These are phyloP conservation scores for Termitomyces titanicus DNA, from an alignment of 768 basidiomycete genomes.

Conservation along the genomic window DNA sequence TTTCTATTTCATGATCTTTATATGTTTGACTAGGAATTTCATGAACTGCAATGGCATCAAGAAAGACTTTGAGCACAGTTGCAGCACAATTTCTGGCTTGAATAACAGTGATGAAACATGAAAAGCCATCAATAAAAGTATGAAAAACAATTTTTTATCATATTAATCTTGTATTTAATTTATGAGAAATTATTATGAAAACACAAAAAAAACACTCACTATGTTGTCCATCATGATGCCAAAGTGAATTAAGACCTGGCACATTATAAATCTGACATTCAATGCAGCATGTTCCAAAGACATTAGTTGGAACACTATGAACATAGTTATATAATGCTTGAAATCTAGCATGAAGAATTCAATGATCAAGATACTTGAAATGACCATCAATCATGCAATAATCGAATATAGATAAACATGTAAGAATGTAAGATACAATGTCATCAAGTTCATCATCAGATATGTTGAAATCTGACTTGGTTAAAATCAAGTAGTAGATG, in stretches of 20 bases:
- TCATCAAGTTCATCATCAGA: neutral
- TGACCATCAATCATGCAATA: conserved; percentile 18
- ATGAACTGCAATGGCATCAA: neutral
- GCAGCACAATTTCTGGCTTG: neutral
- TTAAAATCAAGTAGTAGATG: too few relatives aligned
- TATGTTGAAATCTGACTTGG: neutral
- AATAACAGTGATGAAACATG: neutral
- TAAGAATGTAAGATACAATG: neutral
- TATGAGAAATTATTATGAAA: neutral
- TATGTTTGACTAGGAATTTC: neutral
- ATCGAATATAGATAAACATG: neutral
- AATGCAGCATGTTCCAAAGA: conserved; percentile 16
- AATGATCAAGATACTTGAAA: conserved; percentile 12
- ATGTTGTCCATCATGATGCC: conserved; percentile 4
- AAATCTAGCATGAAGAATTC: conserved; percentile 9
- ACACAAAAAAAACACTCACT: neutral
- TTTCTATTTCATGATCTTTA: neutral
- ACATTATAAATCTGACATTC: conserved; percentile 15
- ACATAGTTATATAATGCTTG: conserved; percentile 15
- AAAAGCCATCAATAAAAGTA: neutral
- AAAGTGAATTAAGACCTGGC: neutral
- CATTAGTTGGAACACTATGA: neutral
- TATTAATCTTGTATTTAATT: neutral
- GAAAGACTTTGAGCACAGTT: neutral
- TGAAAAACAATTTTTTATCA: neutral